A percentile compares a stretch with the other conserved stretches of the same genome.
phyloP scores from a whole-genome alignment of 495 filamentous ascomycete species.

The Recurvomyces mirabilis region DNA sequence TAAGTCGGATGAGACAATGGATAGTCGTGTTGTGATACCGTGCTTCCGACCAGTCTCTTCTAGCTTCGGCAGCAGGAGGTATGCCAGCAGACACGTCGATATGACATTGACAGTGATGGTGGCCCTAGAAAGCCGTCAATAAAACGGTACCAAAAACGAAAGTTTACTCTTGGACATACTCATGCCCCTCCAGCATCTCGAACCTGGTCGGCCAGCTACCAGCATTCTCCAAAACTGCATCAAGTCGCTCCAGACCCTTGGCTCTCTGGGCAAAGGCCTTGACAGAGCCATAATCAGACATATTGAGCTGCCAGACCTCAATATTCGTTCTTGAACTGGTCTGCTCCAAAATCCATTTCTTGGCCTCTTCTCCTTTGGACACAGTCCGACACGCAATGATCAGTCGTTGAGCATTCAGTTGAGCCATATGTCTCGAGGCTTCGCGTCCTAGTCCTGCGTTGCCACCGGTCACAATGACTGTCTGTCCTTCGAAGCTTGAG shows the following conservation, averaged over 20 bases:
- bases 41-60: too few species aligned
- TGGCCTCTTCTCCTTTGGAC: slow-evolving; percentile 20
- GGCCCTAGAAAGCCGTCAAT: too few species aligned
- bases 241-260: slow-evolving; percentile 31
- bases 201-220: too few species aligned
- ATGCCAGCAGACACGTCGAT: too few species aligned
- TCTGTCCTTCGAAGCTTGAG: slow-evolving; percentile 29
- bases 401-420: slow-evolving; percentile 15
- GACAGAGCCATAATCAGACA: slow-evolving; percentile 39
- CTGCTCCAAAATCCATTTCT: slow-evolving; percentile 6
- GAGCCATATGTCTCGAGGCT: slow-evolving; percentile 19
- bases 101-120: too few species aligned
- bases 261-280: slow-evolving; percentile 36
- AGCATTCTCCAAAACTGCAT: too few species aligned
- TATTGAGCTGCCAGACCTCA: slow-evolving; percentile 45
- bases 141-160: too few species aligned
- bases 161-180: too few species aligned
- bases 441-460: slow-evolving; percentile 34
- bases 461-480: slow-evolving; percentile 42
- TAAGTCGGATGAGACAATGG: too few species aligned
- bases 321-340: slow-evolving; percentile 16
- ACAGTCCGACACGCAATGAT: slow-evolving; percentile 22
- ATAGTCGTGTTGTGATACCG: too few species aligned
- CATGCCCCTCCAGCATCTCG: too few species aligned
- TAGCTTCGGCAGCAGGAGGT: too few species aligned